Conservation (phyloP, 768 basidiomycete species). For the Lentinula lateritia region DNA sequence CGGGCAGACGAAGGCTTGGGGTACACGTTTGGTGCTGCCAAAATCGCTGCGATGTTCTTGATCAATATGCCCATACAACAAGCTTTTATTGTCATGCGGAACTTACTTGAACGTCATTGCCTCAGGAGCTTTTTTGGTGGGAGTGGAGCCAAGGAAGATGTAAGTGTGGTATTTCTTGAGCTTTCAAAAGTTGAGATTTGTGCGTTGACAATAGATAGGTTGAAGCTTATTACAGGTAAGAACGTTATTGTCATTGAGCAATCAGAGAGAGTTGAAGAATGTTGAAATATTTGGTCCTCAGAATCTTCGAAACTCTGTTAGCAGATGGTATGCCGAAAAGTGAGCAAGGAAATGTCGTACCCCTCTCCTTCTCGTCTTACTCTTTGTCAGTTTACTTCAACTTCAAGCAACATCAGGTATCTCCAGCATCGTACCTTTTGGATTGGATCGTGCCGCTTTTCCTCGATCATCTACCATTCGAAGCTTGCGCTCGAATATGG, state of each 20-base stretch:
- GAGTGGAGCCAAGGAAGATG: conserved; percentile 65
- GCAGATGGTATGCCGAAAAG: conserved; percentile 94
- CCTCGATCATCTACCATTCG: conserved; percentile 83
- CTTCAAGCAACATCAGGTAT: conserved; percentile 90
- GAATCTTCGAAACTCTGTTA: conserved; percentile 87
- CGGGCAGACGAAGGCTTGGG: conserved; percentile 79
- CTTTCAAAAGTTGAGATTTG: conserved; percentile 18
- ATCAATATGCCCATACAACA: conserved; percentile 73
- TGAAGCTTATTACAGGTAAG: conserved; percentile 85
- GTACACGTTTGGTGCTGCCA: conserved; percentile 64
- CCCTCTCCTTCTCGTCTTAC: not conserved
- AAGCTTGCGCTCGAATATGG: conserved; percentile 86
- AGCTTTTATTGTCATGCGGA: conserved; percentile 80
- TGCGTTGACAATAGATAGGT: conserved; percentile 39
- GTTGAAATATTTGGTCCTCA: conserved; percentile 24
- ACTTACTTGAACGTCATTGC: conserved; percentile 81
- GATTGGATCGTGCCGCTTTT: conserved; percentile 83
- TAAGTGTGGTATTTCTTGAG: conserved; percentile 33
- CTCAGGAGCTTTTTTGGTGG: conserved; percentile 82
- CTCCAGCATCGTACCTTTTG: conserved; percentile 76
- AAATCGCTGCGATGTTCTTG: conserved; percentile 81
- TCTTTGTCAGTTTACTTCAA: conserved; percentile 75
- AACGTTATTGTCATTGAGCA: too few relatives aligned
- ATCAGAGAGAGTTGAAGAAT: not conserved
- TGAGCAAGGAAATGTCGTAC: conserved; percentile 27